phyloP scores from a whole-genome alignment of 106 monocot genomes.

The Amphibolis antarctica region DNA sequence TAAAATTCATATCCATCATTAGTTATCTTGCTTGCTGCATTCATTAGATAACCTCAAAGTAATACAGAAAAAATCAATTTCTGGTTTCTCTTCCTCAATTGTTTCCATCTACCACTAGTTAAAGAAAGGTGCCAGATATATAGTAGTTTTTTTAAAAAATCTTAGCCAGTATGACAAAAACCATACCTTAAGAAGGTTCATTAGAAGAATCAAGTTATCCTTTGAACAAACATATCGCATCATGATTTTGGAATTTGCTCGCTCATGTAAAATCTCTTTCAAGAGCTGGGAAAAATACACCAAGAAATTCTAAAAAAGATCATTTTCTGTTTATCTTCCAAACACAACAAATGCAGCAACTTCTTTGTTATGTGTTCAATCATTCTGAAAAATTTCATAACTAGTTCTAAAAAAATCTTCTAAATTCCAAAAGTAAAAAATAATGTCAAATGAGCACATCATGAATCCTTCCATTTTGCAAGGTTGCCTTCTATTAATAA shows the following conservation, averaged over 20 bases:
- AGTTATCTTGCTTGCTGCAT: too few species aligned
- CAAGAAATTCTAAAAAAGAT: neutral
- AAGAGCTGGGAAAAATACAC: conserved; percentile 34
- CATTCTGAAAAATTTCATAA: neutral
- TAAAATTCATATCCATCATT: too few species aligned
- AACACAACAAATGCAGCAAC: too few species aligned
- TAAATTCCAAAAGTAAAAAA: neutral
- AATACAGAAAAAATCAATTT: neutral
- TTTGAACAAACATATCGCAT: conserved; percentile 65
- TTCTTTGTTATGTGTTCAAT: neutral
- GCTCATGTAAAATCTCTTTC: conserved; percentile 68
- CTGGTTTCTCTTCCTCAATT: neutral
- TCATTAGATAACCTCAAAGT: neutral
- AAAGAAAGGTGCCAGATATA: too few species aligned
- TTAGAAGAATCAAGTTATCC: conserved; percentile 64
- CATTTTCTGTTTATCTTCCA: too few species aligned
- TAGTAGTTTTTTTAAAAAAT: too few species aligned
- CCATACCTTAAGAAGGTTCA: conserved; percentile 70
- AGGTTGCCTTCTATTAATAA: too few species aligned
- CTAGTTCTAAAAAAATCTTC: neutral
- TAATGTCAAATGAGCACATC: neutral
- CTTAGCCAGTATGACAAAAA: too few species aligned
- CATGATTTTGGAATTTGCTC: conserved; percentile 66
- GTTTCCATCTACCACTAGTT: neutral
- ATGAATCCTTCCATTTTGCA: too few species aligned